Conservation (phyloP, 345 rosid genomes). For the Salix brachista region DNA sequence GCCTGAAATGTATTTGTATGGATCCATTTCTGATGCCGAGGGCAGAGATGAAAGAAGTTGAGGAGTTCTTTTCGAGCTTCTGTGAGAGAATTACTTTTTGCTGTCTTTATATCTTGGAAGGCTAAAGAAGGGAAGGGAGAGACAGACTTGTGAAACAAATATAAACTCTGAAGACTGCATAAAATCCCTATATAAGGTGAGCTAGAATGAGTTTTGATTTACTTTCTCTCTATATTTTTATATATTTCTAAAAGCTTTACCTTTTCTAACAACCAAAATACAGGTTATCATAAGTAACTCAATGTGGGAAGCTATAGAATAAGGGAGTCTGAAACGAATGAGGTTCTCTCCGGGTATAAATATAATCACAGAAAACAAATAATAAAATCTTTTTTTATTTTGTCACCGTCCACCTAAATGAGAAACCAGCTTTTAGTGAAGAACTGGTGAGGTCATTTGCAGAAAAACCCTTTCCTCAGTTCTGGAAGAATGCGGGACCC, state of each 20-base stretch:
- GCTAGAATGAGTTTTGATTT: constrained; percentile 11
- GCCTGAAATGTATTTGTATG: constrained; percentile 29
- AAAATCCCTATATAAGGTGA: neutral
- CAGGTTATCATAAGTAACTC: constrained; percentile 34
- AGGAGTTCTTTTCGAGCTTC: neutral
- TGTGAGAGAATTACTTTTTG: neutral
- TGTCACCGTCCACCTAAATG: constrained; percentile 2
- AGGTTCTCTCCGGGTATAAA: neutral
- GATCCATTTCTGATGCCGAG: constrained; percentile 21
- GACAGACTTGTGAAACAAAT: neutral
- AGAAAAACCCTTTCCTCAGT: constrained; percentile 24
- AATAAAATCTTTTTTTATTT: neutral
- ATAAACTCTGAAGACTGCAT: neutral
- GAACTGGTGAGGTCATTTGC: constrained; percentile 14
- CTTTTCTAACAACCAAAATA: neutral
- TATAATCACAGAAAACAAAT: neutral
- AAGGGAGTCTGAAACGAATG: neutral
- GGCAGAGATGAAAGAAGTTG: neutral
- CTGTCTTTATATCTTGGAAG: neutral
- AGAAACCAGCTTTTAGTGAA: neutral
- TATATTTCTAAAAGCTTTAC: neutral
- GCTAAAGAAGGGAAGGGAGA: neutral
- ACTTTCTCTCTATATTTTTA: neutral
- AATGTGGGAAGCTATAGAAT: neutral
- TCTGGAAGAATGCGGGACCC: constrained; percentile 15